Evolutionary conservation across 768 basidiomycete genomes (phyloP).

Genomic region (Chlorophyllum brunneum): DNA sequence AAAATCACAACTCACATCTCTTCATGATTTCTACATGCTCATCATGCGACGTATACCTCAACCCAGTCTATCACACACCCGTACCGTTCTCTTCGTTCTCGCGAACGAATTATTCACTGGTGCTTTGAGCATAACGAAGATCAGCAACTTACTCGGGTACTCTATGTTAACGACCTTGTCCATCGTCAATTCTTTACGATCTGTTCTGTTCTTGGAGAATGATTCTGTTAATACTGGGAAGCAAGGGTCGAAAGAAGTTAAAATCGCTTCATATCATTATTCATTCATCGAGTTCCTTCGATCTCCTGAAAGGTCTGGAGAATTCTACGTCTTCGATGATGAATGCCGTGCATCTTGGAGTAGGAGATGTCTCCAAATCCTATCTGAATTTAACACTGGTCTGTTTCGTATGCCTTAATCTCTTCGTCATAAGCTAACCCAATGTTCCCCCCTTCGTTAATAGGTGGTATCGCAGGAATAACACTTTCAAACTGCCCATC

Average conservation of each 20-base stretch:
- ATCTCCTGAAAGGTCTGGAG: background rate
- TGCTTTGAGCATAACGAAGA: background rate
- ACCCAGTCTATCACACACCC: background rate
- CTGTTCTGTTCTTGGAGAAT: background rate
- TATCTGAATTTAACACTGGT: slow-evolving; percentile 3
- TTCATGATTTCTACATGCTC: slow-evolving; percentile 1
- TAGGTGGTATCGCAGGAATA: background rate
- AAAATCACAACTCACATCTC: background rate
- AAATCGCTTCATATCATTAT: slow-evolving; percentile 6
- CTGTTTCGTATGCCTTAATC: background rate
- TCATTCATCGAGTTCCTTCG: slow-evolving; percentile 9
- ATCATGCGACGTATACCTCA: slow-evolving; percentile 4
- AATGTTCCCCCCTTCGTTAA: background rate
- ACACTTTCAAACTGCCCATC: background rate
- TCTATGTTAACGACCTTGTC: background rate
- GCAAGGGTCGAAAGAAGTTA: background rate
- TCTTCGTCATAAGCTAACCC: background rate
- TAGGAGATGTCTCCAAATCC: slow-evolving; percentile 1
- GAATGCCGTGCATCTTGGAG: background rate
- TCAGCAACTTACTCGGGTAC: slow-evolving; percentile 8
- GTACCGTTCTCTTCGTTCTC: background rate
- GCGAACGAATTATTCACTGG: background rate
- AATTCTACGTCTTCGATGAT: slow-evolving; percentile 2
- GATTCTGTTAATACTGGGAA: background rate
- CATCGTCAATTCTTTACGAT: slow-evolving; percentile 1